Base-by-base conservation (phyloP, 139 green algal genomes). In the Micromonas commoda region DNA sequence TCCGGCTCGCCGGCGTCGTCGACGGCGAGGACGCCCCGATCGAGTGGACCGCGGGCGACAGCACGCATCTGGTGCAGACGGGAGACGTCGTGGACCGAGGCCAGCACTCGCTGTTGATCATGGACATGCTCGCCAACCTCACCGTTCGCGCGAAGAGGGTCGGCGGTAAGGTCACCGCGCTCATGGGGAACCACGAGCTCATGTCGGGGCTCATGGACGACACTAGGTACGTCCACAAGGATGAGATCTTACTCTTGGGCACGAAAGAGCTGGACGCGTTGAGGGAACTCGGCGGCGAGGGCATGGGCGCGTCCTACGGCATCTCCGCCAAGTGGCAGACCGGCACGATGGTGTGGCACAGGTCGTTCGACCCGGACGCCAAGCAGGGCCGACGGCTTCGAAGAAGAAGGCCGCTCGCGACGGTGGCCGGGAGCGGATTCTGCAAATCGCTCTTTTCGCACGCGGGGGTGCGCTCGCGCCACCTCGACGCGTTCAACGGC, bases 41-140 rank as follows among this genome's bases (percentile, higher is more conserved):
- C 23, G 4, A 45, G 66, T 2, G 2, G 33, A 35, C 19, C 29
- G 37, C 32, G 16, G 33, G 37, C 32, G 66, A 51, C 32, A 71
- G 1, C 2, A 73, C 33, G 9, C 3, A 28, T 1, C 23, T 73
- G 1, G 66, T 73, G 66, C 66, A 73, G 33, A 73, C 66, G 66
- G 66, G 66, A 45, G 66, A 73, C 66, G 31, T 73, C 2, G 28
- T 73, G 29, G 66, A 73, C 33, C 66, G 66, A 21, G 66, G 66
- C 29, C 20, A 57, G 16, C 32, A 20, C 26, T 73, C 66, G 16
- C 20, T 73, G 23, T 31, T 1, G 23, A 23, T 53, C 26, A 31
- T 73, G 33, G 0, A 23, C 31, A 24, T 73, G 16, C 37, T 54
- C 4, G 66, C 52, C 20, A 57, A 57, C 9, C 45, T 57, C 45